These are phyloP conservation scores for Phialophora verrucosa DNA, from an alignment of 2,329 filamentous ascomycete genomes.

Conservation along the genomic window DNA sequence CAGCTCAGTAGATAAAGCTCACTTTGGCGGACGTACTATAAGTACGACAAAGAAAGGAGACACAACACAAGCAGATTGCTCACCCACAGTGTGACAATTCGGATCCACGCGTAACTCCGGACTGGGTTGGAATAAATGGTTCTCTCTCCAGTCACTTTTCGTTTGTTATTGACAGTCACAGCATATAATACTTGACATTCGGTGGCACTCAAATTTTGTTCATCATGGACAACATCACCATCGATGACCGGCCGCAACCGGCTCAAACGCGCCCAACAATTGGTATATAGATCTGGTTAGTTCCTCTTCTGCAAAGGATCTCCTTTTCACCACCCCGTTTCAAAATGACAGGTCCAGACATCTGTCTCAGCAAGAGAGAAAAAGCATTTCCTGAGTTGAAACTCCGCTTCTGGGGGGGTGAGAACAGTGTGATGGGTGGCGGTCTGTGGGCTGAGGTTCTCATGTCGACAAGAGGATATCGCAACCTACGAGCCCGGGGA, in stretches of 20 bases:
- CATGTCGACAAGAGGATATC: neutral
- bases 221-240: neutral
- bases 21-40: neutral
- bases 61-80: neutral
- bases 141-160: neutral
- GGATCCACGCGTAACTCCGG: neutral
- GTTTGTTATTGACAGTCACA: neutral
- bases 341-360: neutral
- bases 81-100: neutral
- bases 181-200: neutral
- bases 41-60: neutral
- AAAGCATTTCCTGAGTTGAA: neutral
- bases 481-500: neutral
- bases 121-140: neutral
- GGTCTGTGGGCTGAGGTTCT: neutral
- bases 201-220: neutral
- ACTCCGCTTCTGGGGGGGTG: slow-evolving; percentile 4
- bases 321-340: neutral
- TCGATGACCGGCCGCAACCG: neutral
- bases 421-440: slow-evolving; percentile 3
- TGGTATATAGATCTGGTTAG: neutral
- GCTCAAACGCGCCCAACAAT: neutral
- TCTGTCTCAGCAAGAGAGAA: neutral
- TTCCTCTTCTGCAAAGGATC: neutral
- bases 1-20: neutral